Evolutionary conservation across 768 basidiomycete genomes (phyloP).

Genomic region (Hericium alpestre): DNA sequence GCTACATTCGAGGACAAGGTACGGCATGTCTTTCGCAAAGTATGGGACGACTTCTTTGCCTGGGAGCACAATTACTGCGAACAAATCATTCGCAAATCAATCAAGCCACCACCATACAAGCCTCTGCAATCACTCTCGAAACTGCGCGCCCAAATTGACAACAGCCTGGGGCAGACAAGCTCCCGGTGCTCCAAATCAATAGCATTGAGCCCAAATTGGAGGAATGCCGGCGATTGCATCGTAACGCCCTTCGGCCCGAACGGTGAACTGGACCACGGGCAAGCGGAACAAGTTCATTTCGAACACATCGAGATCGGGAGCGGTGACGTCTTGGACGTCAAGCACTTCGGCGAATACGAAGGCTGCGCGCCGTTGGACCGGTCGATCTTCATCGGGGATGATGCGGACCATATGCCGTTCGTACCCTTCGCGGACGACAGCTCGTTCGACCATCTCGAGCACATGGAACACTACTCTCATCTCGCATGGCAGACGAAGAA

Average conservation of each 20-base stretch:
- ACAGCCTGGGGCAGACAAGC: neutral
- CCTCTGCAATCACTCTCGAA: neutral
- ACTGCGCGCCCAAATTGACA: neutral
- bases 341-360: neutral
- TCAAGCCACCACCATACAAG: neutral
- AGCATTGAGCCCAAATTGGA: neutral
- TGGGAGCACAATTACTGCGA: neutral
- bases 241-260: neutral
- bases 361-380: neutral
- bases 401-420: neutral
- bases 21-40: neutral
- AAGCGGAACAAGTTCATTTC: neutral
- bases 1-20: neutral
- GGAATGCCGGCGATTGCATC: neutral
- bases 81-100: neutral
- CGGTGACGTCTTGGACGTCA: neutral
- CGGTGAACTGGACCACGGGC: neutral
- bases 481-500: neutral
- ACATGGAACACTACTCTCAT: neutral
- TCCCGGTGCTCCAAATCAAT: too few relatives aligned
- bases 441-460: neutral
- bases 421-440: slow-evolving; percentile 1
- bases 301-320: neutral
- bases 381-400: neutral
- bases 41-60: neutral